Base-by-base conservation (phyloP, 2,329 filamentous ascomycete genomes). In the Lanzia echinophila region DNA sequence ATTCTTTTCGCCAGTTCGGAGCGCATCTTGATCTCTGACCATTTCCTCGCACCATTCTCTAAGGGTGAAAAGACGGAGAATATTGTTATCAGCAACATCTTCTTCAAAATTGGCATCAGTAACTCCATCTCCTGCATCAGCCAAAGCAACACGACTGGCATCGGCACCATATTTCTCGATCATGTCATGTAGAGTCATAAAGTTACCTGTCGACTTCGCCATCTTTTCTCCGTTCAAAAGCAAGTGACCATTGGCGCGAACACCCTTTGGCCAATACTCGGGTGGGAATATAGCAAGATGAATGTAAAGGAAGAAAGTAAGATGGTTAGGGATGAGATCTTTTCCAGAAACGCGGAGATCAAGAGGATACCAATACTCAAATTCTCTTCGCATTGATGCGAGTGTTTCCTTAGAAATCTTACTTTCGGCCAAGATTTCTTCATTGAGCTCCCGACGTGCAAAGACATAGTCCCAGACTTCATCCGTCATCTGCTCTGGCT, bases 101-200 rank as follows among this genome's bases (percentile, higher is more conserved):
- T 99, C 94, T 67, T 96, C 94, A 61, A 99, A 95, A 76, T 99
- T 99, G 64, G 92, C 91, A 71, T 99, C 94, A 59, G 90, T 87
- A 58, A 96, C 90, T 60, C 88, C 89, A 67, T 99, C 94, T 64
- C 94, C 94, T 12, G 90, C 90, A 70, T 99, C 94, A 17, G 92
- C 92, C 59, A 99, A 83, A 3, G 91, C 90, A 64, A 97, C 87
- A 68, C 92, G 83, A 42, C 87, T 87, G 12, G 94, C 94, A 69
- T 97, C 94, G 8, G 94, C 92, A 66, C 94, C 94, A 65, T 94
- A 99, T 71, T 99, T 99, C 63, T 84, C 80, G 13, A 92, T 86
- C 31, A 91, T 81, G 58, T 96, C 88, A 51, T 84, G 81, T 50
- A 97, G 77, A 11, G 94, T 97, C 70, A 99, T 79, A 77, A 99